Evolutionary conservation across 805 yeast genomes (phyloP).

Genomic region (Candida endomychidarum): DNA sequence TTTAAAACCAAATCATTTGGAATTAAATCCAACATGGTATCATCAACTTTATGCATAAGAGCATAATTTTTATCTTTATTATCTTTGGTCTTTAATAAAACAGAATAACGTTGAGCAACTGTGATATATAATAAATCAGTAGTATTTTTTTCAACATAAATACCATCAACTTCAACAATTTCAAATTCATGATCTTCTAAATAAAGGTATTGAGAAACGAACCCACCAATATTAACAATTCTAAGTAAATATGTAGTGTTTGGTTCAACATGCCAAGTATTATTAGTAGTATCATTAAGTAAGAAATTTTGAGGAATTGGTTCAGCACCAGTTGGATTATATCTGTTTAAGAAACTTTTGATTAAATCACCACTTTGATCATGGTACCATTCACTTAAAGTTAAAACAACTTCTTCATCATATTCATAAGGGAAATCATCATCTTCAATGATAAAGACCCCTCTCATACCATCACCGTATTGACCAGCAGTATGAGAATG

Average conservation of each 20-base stretch:
- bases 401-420: constrained; percentile 60
- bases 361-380: constrained; percentile 47
- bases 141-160: constrained; percentile 56
- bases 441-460: constrained; percentile 69
- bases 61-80: constrained; percentile 50
- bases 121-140: constrained; percentile 61
- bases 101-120: constrained; percentile 81
- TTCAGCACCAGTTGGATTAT: constrained; percentile 83
- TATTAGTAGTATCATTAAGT: constrained; percentile 64
- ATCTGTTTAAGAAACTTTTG: constrained; percentile 54
- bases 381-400: constrained; percentile 67
- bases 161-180: constrained; percentile 47
- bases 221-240: constrained; percentile 65
- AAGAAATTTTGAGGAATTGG: constrained; percentile 71
- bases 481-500: constrained; percentile 91
- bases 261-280: constrained; percentile 53
- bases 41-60: constrained; percentile 61
- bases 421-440: constrained; percentile 56
- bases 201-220: constrained; percentile 59
- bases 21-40: constrained; percentile 65
- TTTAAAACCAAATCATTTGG: constrained; percentile 56
- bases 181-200: constrained; percentile 43
- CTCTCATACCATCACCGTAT: constrained; percentile 93
- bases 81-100: constrained; percentile 58
- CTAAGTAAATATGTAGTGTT: constrained; percentile 64